Base-by-base conservation (phyloP, 2,329 filamentous ascomycete species). In the Samsoniella hepiali region DNA sequence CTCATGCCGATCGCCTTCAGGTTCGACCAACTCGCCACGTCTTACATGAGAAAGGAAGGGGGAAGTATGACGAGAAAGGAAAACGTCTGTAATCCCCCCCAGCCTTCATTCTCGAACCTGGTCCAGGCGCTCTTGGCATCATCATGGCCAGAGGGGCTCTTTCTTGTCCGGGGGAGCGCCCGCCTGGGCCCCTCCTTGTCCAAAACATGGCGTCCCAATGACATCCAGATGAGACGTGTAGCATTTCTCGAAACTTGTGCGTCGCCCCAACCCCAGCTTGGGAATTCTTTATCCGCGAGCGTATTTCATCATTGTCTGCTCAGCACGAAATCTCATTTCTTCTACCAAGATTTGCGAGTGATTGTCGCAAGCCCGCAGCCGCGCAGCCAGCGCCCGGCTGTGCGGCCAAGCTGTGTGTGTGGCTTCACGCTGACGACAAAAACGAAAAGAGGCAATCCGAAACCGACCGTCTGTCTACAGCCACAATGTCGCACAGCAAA, bases 281-380 rank as follows among this genome's bases (percentile, higher is more conserved):
- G 22, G 22, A 61, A 53, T 54, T 51, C 29, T 44, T 22, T 62
- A 50, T 62, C 58, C 55, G 58, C 55, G 40, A 22, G 58, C 58
- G 55, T 62, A 61, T 61, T 55, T 40, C 49, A 38, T 54, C 44
- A 50, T 62, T 5, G 8, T 22, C 3, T 29, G 44, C 40, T 42
- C 40, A 42, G 22, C 22, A 22, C 22, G 22, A 22, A 22, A 22
- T 22, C 22, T 22, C 22, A 22, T 22, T 22, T 22, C 27, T 57
- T 22, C 32, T 58, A 42, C 56, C 56, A 47, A 6, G 17, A 57
- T 34, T 15, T 32, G 22, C 55, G 22, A 47, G n/a, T 13, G 57
- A 36, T 59, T 29, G 29, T 10, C 10, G 29, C 5, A 22, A 57
- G 29, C 36, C 38, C 6, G 36, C 36, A 44, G 36, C 36, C 27